Base-by-base conservation (phyloP, 108 stramenopile genomes). In the Aureococcus anophagefferens region DNA sequence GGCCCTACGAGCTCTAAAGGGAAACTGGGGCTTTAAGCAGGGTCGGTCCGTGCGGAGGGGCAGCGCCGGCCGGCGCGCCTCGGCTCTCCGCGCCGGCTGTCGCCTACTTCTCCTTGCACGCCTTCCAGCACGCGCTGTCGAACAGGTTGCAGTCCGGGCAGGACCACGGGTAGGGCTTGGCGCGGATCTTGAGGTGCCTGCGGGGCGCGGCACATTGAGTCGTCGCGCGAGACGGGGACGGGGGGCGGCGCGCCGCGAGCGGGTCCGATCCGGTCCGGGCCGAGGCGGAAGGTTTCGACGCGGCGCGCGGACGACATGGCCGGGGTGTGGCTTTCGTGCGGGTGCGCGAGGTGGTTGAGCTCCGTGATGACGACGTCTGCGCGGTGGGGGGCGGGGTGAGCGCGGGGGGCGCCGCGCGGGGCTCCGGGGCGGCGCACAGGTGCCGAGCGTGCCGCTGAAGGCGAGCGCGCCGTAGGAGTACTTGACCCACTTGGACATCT, bases 111-210 rank as follows among this genome's bases (percentile, higher is more conserved):
- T n/a, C 40, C 25, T 44, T 36, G 75, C 75, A 76, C 40, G 70
- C 46, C 28, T 7, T 25, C 69, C 69, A 76, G 62, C 75, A 76
- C 7, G 13, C 59, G 5, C 21, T 63, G 64, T 76, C 62, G 65
- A 76, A 76, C 5, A 76, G 37, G 34, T 71, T 71, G 71, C 75
- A 76, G 51, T 76, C 75, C 30, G 66, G 40, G 70, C 75, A 76
- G 32, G 28, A 11, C 75, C 75, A 76, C 11, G 75, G 75, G 51
- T 67, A 76, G 15, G 75, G 64, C 70, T 76, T 75, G 62, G 35
- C 44, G 37, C 74, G 68, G 35, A 70, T 33, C n/a, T 46, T 29
- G 25, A 70, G 11, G 74, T 75, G 40, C 33, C 32, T 68, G 67
- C n/a, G 40, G 67, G 44, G 40, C 13, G 33, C 33, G 30, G 25